These are phyloP conservation scores for Epichloe gansuensis DNA, from an alignment of 2,329 filamentous ascomycete species.

Conservation along the genomic window DNA sequence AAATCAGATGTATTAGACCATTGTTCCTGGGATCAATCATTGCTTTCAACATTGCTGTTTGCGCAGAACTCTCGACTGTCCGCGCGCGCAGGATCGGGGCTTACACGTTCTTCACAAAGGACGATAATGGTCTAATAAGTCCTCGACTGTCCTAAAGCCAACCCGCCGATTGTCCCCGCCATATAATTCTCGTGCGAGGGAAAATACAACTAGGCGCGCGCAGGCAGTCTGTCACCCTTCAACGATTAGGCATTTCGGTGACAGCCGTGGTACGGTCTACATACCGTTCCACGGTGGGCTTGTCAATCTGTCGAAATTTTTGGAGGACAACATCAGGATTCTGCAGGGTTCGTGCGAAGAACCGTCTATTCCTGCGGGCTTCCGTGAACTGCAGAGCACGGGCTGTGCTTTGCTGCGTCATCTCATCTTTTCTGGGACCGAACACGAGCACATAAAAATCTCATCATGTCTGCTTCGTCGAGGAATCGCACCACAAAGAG, in stretches of 20 bases:
- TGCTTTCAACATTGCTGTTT: background rate
- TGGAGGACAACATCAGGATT: constrained; percentile 6
- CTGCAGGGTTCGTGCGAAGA: constrained; percentile 12
- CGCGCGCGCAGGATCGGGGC: background rate
- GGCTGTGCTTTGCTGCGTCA: constrained; percentile 12
- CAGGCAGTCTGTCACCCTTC: constrained; percentile 3
- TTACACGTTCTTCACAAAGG: background rate
- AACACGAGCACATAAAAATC: constrained; percentile 20
- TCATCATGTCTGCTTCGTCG: constrained; percentile 38
- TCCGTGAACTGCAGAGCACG: constrained; percentile 3
- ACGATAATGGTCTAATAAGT: constrained; percentile 6
- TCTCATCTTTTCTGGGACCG: constrained; percentile 12
- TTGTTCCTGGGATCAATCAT: too few species aligned
- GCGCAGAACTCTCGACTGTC: background rate
- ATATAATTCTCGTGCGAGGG: constrained; percentile 3
- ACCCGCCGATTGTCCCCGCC: background rate
- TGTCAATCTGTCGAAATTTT: constrained; percentile 10
- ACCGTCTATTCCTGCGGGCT: constrained; percentile 11
- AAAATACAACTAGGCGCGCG: constrained; percentile 2
- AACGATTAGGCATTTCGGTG: constrained; percentile 13
- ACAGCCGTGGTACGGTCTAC: constrained; percentile 27
- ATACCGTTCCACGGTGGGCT: constrained; percentile 22
- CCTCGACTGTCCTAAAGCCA: background rate
- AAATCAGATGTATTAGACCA: background rate
- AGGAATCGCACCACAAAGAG: constrained; percentile 48